A percentile compares a stretch with the other conserved stretches of the same genome.
Conservation (phyloP, 805 yeast species). For the Brettanomyces anomalus region DNA sequence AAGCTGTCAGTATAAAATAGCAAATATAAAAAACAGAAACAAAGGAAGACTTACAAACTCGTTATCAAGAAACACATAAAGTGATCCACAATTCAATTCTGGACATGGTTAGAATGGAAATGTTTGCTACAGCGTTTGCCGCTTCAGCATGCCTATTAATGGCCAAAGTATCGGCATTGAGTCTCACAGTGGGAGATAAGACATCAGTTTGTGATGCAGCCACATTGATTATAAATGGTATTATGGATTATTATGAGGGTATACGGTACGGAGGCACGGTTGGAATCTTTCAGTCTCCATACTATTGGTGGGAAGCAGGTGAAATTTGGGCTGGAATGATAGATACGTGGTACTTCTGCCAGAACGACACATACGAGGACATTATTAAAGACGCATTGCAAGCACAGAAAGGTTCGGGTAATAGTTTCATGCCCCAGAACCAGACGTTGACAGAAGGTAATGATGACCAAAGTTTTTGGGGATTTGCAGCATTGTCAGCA, state of each 20-base stretch:
- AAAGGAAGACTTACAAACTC: too few species aligned
- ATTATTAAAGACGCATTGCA: conserved; percentile 51
- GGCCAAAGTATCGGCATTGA: conserved; percentile 6
- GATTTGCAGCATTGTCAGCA: conserved; percentile 75
- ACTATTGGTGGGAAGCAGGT: conserved; percentile 93
- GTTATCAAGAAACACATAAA: too few species aligned
- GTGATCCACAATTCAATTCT: too few species aligned
- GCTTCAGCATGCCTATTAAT: neutral
- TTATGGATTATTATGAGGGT: conserved; percentile 78
- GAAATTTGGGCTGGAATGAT: conserved; percentile 64
- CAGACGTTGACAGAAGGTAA: conserved; percentile 83
- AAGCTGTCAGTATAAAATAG: too few species aligned
- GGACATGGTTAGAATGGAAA: too few species aligned
- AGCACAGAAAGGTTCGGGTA: conserved; percentile 54
- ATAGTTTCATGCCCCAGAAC: conserved; percentile 71
- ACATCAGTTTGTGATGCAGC: conserved; percentile 38
- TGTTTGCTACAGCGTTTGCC: too few species aligned
- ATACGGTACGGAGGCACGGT: conserved; percentile 52
- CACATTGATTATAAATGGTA: conserved; percentile 54
- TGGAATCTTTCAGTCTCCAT: conserved; percentile 66
- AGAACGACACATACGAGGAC: conserved; percentile 54
- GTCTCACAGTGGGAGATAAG: conserved; percentile 13
- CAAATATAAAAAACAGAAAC: too few species aligned
- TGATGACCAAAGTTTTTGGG: conserved; percentile 94
- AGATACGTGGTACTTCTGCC: conserved; percentile 65